Conservation (phyloP, 2,329 filamentous ascomycete species). For the Talaromyces sp. region DNA sequence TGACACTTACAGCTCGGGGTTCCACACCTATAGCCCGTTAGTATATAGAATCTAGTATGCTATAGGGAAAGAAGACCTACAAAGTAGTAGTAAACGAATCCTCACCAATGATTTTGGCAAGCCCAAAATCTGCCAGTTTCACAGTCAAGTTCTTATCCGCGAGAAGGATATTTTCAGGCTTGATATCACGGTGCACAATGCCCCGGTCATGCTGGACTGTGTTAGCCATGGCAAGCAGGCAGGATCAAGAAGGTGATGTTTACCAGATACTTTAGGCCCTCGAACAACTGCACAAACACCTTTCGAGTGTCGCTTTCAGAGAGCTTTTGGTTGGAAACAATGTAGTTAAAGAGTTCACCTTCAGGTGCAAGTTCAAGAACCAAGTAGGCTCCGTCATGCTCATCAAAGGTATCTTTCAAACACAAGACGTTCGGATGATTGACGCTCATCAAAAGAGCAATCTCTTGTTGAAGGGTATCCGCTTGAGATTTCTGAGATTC, state of each 20-base stretch:
- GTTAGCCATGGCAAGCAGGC: conserved; percentile 10
- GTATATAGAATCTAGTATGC: conserved; percentile 17
- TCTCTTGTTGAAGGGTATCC: conserved; percentile 88
- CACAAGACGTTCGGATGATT: conserved; percentile 90
- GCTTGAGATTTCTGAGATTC: conserved; percentile 76
- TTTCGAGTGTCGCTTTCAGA: conserved; percentile 78
- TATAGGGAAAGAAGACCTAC: conserved; percentile 35
- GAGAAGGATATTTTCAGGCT: conserved; percentile 91
- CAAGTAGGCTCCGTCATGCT: conserved; percentile 82
- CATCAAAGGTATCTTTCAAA: conserved; percentile 91
- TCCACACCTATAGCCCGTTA: conserved; percentile 53
- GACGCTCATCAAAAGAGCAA: conserved; percentile 94
- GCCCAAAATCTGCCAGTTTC: conserved; percentile 92
- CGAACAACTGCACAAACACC: conserved; percentile 85
- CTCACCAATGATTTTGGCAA: conserved; percentile 97
- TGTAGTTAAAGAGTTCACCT: conserved; percentile 93
- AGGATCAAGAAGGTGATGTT: conserved; percentile 24
- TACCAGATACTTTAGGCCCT: conserved; percentile 92
- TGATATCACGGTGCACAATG: conserved; percentile 96
- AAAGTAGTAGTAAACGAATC: conserved; percentile 96
- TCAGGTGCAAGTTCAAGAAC: conserved; percentile 86
- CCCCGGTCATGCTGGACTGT: conserved; percentile 77
- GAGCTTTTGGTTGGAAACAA: conserved; percentile 84
- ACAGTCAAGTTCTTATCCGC: conserved; percentile 78
- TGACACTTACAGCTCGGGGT: conserved; percentile 74